Evolutionary conservation across 2,329 filamentous ascomycete species (phyloP), one percentile per base, ranked within the genome.

Genomic region (Colletotrichum lupini): DNA sequence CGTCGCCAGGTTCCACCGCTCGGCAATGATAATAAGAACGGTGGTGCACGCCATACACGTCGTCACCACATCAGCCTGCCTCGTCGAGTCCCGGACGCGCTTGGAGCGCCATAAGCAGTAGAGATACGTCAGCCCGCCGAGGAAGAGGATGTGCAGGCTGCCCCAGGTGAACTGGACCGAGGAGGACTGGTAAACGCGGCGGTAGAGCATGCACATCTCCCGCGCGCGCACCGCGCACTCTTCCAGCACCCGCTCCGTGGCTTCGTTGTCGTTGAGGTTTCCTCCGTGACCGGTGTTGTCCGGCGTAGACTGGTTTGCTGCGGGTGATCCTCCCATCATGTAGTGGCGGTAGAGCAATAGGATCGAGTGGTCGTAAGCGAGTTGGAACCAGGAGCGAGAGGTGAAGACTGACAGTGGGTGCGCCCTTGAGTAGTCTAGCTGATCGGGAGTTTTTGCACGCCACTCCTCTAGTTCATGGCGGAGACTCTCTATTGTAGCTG

Each of bases 311-410:
- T 57, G 59, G 4, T 26, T 37, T 35, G 52, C 28, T 35, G 52
- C 28, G 1, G 28, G 22, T 3, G 53, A 46, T 26, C 59, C 42
- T 3, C 19, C 67, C 52, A 65, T 64, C 59, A 81, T 80, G 68
- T 76, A 76, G 26, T 77, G 75, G 1, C 82, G 78, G 64, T 85
- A 83, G 1, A 85, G 75, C 3, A 84, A 75, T 5, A 85, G 76
- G 26, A 85, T 80, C 1, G 82, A 81, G 68, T 85, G 79, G 67
- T 83, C 75, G 59, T 84, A 84, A 1, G 80, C 81, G 1, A 85
- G 76, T 3, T 78, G 71, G 59, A 85, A 85, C 83, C 83, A 85
- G 14, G 80, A 78, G 6, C 72, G 71, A 0, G 82, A 83, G 0
- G 81, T 79, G 70, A 83, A 85, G 2, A 82, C 79, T 0, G 80